Base-by-base conservation (phyloP, 129 eudicot genomes). In the Dittrichia graveolens region DNA sequence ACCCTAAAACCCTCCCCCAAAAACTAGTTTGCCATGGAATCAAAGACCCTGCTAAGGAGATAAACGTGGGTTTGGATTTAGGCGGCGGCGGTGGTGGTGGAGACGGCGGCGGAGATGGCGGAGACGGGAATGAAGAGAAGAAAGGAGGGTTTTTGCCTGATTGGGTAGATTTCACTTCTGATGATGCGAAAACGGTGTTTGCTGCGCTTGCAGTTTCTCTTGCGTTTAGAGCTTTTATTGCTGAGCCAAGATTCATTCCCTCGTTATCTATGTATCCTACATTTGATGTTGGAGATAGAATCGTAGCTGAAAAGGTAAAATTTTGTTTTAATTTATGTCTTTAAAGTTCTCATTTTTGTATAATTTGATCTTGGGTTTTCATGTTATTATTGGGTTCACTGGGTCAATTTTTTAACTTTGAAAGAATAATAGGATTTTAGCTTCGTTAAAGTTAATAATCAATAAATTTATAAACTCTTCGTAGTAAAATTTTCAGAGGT, bases 261-360 rank as follows among this genome's bases (percentile, higher is more conserved):
- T 95, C 99, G 0, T 85, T 95, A 64, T 95, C 99, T 48, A 95
- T 95, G 99, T 95, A 76, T 80, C 99, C 99, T 61, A 95, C 97
- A 69, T 95, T 95, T 86, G 97, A 95, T 83, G 89, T 95, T 62
- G 99, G 99, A 13, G 99, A 95, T 73, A 75, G 99, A 44, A 47
- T 95, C 52, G 96, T 95, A 13, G 99, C 99, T 45, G 99, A 95
- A 79, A 95, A 95, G 96, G 99, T 93, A 67, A 44, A 61, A 5
- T 0, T 49, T 69, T 24, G 31, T 2, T 24, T 24, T 24, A 24
- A 24, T 24, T 24, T 24, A 24, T 54, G 9, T 34, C 8, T 8
- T 35, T 66, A 2, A 0, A 12, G 3, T n/a, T 8, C 0, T 7
- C 2, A 14, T 10, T 45, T 48, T 15, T 45, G 59, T 44, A 47